Conservation (phyloP, 1,284 basidiomycete genomes). For the Heterobasidion annosum region DNA sequence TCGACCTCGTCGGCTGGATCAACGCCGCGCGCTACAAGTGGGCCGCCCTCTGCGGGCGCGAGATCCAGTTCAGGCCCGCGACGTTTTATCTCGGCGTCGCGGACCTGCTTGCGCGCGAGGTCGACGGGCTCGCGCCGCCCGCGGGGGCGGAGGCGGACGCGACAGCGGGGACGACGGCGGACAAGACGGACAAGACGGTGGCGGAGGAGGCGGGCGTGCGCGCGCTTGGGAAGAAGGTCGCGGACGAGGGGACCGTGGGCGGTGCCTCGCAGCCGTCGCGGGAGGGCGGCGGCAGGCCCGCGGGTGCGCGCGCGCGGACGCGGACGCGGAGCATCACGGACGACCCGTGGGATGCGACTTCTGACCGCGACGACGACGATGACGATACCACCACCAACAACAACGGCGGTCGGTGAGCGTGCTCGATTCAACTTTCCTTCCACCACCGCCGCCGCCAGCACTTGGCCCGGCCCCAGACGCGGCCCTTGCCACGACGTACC, state of each 20-base stretch:
- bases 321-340: slow-evolving; percentile 3
- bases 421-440: too few species aligned
- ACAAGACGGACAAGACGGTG: too few species aligned
- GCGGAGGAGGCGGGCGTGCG: background rate
- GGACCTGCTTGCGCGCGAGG: slow-evolving; percentile 59
- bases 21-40: slow-evolving; percentile 79
- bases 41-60: slow-evolving; percentile 80
- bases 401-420: background rate
- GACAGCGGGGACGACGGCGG: background rate
- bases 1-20: slow-evolving; percentile 84
- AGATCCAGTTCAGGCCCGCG: slow-evolving; percentile 82
- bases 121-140: slow-evolving; percentile 33
- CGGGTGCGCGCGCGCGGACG: background rate
- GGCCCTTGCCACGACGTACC: too few species aligned
- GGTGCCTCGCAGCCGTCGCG: background rate
- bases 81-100: slow-evolving; percentile 83
- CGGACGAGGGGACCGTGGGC: background rate
- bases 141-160: background rate
- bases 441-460: too few species aligned
- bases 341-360: slow-evolving; percentile 12
- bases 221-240: background rate
- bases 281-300: background rate
- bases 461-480: too few species aligned
- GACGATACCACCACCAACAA: background rate
- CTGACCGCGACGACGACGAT: slow-evolving; percentile 6